Conservation (phyloP, 2,329 filamentous ascomycete genomes). For the Phyllosticta citriasiana region DNA sequence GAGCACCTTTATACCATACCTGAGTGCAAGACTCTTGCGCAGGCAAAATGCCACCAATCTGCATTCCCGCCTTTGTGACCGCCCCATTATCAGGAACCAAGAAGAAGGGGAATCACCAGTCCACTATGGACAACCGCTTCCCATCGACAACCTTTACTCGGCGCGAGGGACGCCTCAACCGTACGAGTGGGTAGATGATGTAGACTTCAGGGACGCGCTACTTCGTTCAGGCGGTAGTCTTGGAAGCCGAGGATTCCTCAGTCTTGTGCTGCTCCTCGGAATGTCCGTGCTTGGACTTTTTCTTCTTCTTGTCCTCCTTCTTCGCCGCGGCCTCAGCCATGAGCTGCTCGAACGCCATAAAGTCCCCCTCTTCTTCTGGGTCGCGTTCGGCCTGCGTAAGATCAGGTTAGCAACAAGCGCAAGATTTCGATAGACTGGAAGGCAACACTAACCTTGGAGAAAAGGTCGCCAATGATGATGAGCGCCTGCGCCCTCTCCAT, state of each 20-base stretch:
- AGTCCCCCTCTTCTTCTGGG: constrained; percentile 94
- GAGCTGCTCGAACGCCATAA: constrained; percentile 96
- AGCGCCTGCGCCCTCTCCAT: constrained; percentile 85
- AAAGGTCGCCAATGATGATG: constrained; percentile 80
- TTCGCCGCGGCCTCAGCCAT: constrained; percentile 94
- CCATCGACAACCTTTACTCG: background rate
- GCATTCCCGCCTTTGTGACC: too few species aligned
- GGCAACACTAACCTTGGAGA: constrained; percentile 58
- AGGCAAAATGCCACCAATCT: background rate
- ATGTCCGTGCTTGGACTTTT: constrained; percentile 37
- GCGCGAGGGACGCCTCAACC: background rate
- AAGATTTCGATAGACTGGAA: background rate
- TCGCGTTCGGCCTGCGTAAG: constrained; percentile 64
- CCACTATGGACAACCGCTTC: background rate
- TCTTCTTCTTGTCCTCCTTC: constrained; percentile 73
- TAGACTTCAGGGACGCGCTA: background rate
- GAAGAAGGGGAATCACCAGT: background rate
- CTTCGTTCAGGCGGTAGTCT: background rate
- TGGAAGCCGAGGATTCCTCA: background rate
- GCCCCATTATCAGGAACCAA: background rate
- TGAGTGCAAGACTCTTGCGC: background rate
- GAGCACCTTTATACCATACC: background rate
- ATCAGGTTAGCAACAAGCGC: background rate
- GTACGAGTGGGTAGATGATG: background rate
- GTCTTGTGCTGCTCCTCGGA: background rate